phyloP scores from a whole-genome alignment of 2,329 filamentous ascomycete species.

The Mycosphaerella sp. region DNA sequence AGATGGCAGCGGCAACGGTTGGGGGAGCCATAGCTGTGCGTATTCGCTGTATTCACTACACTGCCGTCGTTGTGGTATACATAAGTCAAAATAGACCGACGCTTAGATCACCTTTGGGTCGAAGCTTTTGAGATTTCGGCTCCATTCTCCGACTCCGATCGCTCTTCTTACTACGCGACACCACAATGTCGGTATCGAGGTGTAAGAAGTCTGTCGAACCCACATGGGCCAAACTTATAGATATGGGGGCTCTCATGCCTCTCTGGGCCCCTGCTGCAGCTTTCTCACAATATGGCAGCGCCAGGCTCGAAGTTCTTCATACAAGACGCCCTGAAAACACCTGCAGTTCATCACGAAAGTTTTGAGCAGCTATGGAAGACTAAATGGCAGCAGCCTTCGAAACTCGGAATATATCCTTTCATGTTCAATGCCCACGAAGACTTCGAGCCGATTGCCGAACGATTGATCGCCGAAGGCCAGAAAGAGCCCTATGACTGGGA shows the following conservation, averaged over 20 bases:
- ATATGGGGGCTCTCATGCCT: background rate
- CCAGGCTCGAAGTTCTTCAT: conserved; percentile 38
- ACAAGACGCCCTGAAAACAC: conserved; percentile 39
- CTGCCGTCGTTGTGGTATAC: background rate
- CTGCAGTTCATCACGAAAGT: conserved; percentile 43
- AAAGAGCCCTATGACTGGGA: conserved; percentile 59
- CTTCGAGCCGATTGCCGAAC: conserved; percentile 62
- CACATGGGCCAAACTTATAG: background rate
- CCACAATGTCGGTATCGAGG: background rate
- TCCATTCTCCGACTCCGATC: conserved; percentile 2
- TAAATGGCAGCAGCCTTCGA: conserved; percentile 60
- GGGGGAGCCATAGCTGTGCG: background rate
- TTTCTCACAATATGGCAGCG: conserved; percentile 18
- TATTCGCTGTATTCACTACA: too few species aligned
- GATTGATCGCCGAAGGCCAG: conserved; percentile 54
- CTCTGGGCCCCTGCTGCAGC: background rate
- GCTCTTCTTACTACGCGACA: conserved; percentile 1
- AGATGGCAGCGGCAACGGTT: conserved; percentile 24
- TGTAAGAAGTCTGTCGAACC: background rate
- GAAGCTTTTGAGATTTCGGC: background rate
- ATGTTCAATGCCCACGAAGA: conserved; percentile 64
- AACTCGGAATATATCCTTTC: conserved; percentile 56
- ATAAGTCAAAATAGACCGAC: background rate
- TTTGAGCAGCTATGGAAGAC: conserved; percentile 58
- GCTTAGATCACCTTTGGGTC: background rate